phyloP scores from a whole-genome alignment of 2,329 filamentous ascomycete species.

The Simplicillium aogashimaense region DNA sequence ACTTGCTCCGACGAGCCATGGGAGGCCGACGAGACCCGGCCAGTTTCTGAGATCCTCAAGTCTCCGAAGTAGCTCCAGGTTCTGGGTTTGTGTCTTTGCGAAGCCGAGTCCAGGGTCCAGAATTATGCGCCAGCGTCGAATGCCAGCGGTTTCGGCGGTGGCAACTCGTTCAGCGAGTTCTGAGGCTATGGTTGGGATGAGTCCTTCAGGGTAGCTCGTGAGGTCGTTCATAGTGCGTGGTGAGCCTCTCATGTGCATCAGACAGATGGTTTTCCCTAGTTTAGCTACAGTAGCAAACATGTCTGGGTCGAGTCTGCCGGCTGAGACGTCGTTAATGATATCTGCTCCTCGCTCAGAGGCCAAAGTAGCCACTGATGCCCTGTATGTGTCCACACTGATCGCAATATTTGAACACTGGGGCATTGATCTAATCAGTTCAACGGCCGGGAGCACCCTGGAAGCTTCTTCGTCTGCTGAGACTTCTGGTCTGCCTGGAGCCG shows the following conservation, averaged over 20 bases:
- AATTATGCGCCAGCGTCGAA: constrained; percentile 88
- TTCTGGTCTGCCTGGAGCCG: constrained; percentile 63
- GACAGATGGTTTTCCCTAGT: constrained; percentile 65
- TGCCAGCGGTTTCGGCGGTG: constrained; percentile 69
- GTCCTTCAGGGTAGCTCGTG: constrained; percentile 57
- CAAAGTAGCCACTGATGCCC: constrained; percentile 67
- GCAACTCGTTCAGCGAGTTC: constrained; percentile 63
- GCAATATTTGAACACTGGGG: constrained; percentile 53
- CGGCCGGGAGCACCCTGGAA: constrained; percentile 67
- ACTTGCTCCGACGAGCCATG: constrained; percentile 84
- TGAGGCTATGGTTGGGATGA: constrained; percentile 52
- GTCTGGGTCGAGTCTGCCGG: constrained; percentile 62
- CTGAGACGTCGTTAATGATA: constrained; percentile 91
- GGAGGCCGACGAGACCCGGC: constrained; percentile 57
- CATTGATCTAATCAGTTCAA: constrained; percentile 60
- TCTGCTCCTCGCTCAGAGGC: constrained; percentile 74
- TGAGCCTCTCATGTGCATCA: constrained; percentile 93
- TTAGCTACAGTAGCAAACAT: constrained; percentile 78
- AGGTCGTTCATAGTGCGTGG: constrained; percentile 70
- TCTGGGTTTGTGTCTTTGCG: constrained; percentile 74
- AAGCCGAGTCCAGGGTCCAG: constrained; percentile 93
- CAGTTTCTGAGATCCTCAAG: constrained; percentile 54
- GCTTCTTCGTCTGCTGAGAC: constrained; percentile 67
- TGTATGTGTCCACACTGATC: constrained; percentile 90
- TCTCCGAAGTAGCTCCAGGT: constrained; percentile 65